Conservation (phyloP, 371 early-diverging fungal species). For the Apophysomyces ossiformis region DNA sequence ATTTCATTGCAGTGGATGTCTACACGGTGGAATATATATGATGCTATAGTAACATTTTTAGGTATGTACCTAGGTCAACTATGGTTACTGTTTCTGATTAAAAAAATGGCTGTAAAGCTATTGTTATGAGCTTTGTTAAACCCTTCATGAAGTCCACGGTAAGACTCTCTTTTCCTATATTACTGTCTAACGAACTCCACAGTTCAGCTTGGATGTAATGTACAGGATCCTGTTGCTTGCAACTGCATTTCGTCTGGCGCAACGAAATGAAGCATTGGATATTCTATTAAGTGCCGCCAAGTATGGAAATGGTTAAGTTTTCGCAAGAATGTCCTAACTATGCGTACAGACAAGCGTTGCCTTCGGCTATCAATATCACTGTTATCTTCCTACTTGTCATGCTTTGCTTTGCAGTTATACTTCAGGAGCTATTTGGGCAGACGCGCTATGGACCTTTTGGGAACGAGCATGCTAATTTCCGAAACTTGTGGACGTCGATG, state of each 20-base stretch:
- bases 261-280: conserved; percentile 53
- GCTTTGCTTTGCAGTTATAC: conserved; percentile 50
- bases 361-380: conserved; percentile 50
- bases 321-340: not conserved
- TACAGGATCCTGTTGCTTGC: conserved; percentile 43
- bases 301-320: conserved; percentile 29
- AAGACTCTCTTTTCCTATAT: not conserved
- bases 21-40: conserved; percentile 57
- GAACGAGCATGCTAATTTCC: conserved; percentile 53
- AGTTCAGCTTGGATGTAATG: conserved; percentile 16
- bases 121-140: conserved; percentile 28
- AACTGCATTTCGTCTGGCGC: conserved; percentile 54
- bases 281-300: conserved; percentile 49
- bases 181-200: not conserved
- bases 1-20: conserved; percentile 39
- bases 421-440: conserved; percentile 53
- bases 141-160: conserved; percentile 34
- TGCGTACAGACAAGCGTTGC: conserved; percentile 44
- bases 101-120: not conserved
- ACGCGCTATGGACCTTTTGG: conserved; percentile 57
- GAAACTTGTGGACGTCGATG: conserved; percentile 41
- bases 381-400: conserved; percentile 51
- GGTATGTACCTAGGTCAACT: conserved; percentile 18
- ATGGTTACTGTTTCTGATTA: not conserved
- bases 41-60: conserved; percentile 35